These are phyloP conservation scores for Lachnellula arida DNA, from an alignment of 2,329 filamentous ascomycete species.

Conservation along the genomic window DNA sequence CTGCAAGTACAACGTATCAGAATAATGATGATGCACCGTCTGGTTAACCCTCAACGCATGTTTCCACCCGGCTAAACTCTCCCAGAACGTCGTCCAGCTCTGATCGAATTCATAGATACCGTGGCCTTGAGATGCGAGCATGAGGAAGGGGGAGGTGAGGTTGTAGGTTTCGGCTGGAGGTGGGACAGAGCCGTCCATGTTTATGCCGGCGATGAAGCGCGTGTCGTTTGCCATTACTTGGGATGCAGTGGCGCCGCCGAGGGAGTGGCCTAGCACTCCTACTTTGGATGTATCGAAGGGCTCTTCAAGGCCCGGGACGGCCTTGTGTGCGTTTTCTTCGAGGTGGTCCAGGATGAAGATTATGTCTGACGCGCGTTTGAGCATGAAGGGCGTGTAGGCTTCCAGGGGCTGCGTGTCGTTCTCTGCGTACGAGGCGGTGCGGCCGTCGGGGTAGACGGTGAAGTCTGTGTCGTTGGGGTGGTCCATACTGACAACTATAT, in stretches of 20 bases:
- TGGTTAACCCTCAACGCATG: constrained; percentile 16
- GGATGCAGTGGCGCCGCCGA: constrained; percentile 32
- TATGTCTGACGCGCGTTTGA: constrained; percentile 15
- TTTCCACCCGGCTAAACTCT: constrained; percentile 18
- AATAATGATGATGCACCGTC: constrained; percentile 16
- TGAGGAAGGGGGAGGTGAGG: constrained; percentile 28
- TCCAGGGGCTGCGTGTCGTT: not conserved
- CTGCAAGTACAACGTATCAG: constrained; percentile 14
- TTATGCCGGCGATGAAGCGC: constrained; percentile 32
- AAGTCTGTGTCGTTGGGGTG: constrained; percentile 31
- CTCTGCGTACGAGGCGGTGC: constrained; percentile 1
- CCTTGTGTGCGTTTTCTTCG: constrained; percentile 1
- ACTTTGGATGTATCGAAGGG: constrained; percentile 4
- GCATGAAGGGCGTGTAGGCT: constrained; percentile 2
- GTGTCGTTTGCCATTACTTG: constrained; percentile 27
- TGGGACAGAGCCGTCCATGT: constrained; percentile 35
- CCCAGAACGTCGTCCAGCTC: constrained; percentile 16
- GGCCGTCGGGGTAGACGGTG: constrained; percentile 30
- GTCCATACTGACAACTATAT: constrained; percentile 31
- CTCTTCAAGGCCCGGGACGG: constrained; percentile 3
- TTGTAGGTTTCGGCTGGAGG: constrained; percentile 24
- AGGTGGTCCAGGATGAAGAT: constrained; percentile 13
- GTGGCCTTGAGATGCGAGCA: constrained; percentile 19
- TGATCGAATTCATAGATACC: constrained; percentile 15
- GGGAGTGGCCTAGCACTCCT: constrained; percentile 19